Evolutionary conservation across 1,139 yeast species (phyloP).

Genomic region (Suhomyces terraborum): DNA sequence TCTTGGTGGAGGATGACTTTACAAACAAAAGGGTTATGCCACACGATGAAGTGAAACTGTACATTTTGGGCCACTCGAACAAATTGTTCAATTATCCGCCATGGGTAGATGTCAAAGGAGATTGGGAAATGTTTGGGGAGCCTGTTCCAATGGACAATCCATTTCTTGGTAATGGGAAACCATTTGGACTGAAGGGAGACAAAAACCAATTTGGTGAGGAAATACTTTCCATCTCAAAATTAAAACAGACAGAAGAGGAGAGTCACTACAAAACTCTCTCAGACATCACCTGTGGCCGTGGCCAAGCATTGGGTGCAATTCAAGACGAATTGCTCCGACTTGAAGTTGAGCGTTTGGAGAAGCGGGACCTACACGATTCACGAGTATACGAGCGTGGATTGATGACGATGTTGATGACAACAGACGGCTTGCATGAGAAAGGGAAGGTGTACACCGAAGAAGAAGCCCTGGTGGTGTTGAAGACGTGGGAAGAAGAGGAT

Average conservation of each 20-base stretch:
- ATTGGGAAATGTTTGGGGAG: slow-evolving; percentile 10
- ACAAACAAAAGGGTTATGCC: slow-evolving; percentile 15
- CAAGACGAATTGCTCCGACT: slow-evolving; percentile 15
- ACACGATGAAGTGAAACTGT: slow-evolving; percentile 10
- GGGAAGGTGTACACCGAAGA: slow-evolving; percentile 12
- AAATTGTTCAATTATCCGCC: slow-evolving; percentile 6
- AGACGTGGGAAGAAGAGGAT: slow-evolving; percentile 16
- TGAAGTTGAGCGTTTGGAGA: slow-evolving; percentile 22
- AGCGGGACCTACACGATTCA: slow-evolving; percentile 22
- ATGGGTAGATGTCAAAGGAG: slow-evolving; percentile 8
- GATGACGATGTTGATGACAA: slow-evolving; percentile 15
- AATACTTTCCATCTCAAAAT: slow-evolving; percentile 5
- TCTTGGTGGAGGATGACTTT: slow-evolving; percentile 16
- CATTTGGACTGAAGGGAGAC: background rate
- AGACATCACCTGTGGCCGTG: slow-evolving; percentile 4
- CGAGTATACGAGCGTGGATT: slow-evolving; percentile 27
- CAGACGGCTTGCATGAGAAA: slow-evolving; percentile 7
- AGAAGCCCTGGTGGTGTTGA: slow-evolving; percentile 18
- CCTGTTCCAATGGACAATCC: slow-evolving; percentile 12
- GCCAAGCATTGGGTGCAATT: slow-evolving; percentile 13
- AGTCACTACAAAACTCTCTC: slow-evolving; percentile 5
- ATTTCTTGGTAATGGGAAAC: slow-evolving; percentile 5
- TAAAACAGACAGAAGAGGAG: slow-evolving; percentile 1
- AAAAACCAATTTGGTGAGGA: slow-evolving; percentile 6
- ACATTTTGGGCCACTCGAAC: slow-evolving; percentile 12